Evolutionary conservation across 345 rosid genomes (phyloP), one percentile per base, ranked within the genome.

Genomic region (Microcos paniculata): DNA sequence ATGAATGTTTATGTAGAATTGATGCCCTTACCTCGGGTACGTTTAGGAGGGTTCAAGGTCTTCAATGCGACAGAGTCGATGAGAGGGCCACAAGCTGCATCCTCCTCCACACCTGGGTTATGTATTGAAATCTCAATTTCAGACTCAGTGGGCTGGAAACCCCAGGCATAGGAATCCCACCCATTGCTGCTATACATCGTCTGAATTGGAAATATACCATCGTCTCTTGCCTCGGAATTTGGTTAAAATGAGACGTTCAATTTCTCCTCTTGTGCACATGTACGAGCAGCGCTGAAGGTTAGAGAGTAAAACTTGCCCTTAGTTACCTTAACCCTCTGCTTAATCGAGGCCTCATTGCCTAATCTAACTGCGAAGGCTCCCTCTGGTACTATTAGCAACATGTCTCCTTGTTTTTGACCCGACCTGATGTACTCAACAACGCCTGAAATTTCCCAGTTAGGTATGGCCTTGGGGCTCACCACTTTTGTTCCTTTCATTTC

Each of bases 111-210:
- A 3, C 96, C 94, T 0, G 98, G 96, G 73, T 96, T 89, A 75
- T 96, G 99, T 70, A 96, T 75, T 1, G 82, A 75, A 70, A 96
- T 69, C 77, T 85, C 87, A 10, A 88, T 73, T 21, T 71, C 58
- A 4, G 79, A 42, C 4, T 77, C 82, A 21, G 86, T 85, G 3
- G 99, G 96, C 33, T 53, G 64, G 75, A 95, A 95, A 1, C 88
- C 93, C 97, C 99, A 91, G 0, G 97, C 62, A 70, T 87, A 95
- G 0, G 93, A 86, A 83, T 95, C 99, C 97, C 97, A 95, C 0
- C 96, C 98, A 30, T 81, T 86, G 79, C 92, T 89, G 26, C 98
- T 90, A 19, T 95, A 95, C 88, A 88, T 83, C 1, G 99, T 95
- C 62, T 95, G 98, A 70, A 95, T 86, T 0, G 96, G 97, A 35